Percentiles rank a stretch among this genome's conserved stretches.
These are phyloP conservation scores for Forsythia suspensa DNA, from an alignment of 257 asterid species.

Conservation along the genomic window DNA sequence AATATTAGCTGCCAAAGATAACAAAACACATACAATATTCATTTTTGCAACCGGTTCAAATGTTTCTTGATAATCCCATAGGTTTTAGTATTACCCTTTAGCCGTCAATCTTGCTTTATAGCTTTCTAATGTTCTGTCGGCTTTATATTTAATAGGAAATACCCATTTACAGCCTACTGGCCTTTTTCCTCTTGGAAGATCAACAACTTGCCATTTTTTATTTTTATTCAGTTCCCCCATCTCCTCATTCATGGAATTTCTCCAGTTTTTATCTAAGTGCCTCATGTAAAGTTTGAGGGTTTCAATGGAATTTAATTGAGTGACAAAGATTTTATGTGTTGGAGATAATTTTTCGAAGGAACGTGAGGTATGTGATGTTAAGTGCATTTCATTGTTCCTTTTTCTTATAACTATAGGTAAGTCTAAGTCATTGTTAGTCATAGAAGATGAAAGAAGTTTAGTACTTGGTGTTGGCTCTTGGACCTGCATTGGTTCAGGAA, in stretches of 20 bases:
- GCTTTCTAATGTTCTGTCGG: neutral
- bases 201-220: neutral
- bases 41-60: neutral
- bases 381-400: slow-evolving; percentile 1
- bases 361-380: neutral
- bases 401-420: neutral
- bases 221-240: neutral
- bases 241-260: neutral
- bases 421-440: neutral
- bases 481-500: neutral
- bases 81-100: neutral
- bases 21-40: neutral
- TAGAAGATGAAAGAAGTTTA: neutral
- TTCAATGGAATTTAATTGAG: neutral
- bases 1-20: neutral
- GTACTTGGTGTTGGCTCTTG: neutral
- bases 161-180: neutral
- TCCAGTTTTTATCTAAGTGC: slow-evolving; percentile 1
- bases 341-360: neutral
- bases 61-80: neutral
- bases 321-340: neutral
- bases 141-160: neutral
- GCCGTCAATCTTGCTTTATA: neutral
- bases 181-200: neutral
- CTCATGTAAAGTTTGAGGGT: neutral